Percentiles rank a stretch among this genome's conserved stretches.
Evolutionary conservation across 371 early-diverging fungal genomes (phyloP).

Genomic region (Rhizopus stolonifer): DNA sequence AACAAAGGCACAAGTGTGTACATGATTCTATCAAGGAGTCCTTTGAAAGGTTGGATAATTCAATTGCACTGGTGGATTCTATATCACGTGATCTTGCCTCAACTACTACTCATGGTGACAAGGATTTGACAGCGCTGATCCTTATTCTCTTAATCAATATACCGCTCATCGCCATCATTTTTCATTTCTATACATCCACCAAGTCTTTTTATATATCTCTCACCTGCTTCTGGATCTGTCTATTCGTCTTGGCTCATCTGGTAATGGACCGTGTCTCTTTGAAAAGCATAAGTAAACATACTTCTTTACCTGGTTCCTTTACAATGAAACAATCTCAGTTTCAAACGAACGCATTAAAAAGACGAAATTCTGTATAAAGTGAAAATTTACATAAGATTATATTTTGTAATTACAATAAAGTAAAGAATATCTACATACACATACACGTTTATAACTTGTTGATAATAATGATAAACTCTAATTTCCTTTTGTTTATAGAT

Average conservation of each 20-base stretch:
- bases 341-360: background rate
- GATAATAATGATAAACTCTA: too few species aligned
- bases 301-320: conserved; percentile 30
- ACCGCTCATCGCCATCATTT: conserved; percentile 37
- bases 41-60: conserved; percentile 39
- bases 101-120: conserved; percentile 4
- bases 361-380: too few species aligned
- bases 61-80: conserved; percentile 47
- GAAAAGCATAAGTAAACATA: background rate
- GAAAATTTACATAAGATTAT: too few species aligned
- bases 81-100: conserved; percentile 45
- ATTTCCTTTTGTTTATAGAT: too few species aligned
- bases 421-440: too few species aligned
- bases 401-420: background rate
- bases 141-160: conserved; percentile 39
- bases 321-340: conserved; percentile 1
- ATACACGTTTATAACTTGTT: too few species aligned
- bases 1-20: background rate
- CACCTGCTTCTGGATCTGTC: conserved; percentile 39
- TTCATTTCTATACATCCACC: conserved; percentile 21
- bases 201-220: conserved; percentile 21
- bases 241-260: conserved; percentile 35
- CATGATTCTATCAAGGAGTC: conserved; percentile 38
- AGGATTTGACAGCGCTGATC: conserved; percentile 22
- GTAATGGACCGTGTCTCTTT: conserved; percentile 26